These are phyloP conservation scores for Diaporthe citriasiana DNA, from an alignment of 2,329 filamentous ascomycete genomes.

Conservation along the genomic window DNA sequence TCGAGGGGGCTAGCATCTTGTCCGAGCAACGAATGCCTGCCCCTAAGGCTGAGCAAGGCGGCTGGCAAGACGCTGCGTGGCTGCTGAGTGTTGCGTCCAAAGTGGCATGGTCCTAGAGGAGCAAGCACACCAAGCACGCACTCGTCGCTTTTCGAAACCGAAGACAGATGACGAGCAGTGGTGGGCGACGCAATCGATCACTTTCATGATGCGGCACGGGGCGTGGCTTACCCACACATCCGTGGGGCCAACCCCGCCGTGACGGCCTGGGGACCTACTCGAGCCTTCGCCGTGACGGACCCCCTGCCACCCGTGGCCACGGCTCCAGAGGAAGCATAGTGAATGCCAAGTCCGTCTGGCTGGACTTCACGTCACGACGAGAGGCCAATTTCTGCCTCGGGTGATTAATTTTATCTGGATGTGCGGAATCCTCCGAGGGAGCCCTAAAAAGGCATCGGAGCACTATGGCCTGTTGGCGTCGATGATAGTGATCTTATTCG, in stretches of 20 bases:
- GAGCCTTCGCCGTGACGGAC: neutral
- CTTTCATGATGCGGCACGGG: constrained; percentile 19
- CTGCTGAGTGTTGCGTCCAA: constrained; percentile 75
- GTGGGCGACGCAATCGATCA: constrained; percentile 16
- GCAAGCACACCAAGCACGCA: constrained; percentile 11
- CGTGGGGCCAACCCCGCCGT: constrained; percentile 29
- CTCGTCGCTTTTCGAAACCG: neutral
- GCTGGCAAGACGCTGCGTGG: constrained; percentile 79
- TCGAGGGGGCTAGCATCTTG: constrained; percentile 58
- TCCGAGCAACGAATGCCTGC: constrained; percentile 63
- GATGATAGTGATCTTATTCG: neutral
- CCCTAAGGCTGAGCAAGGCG: constrained; percentile 68
- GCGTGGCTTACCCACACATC: constrained; percentile 25
- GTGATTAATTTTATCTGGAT: neutral
- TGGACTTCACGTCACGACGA: neutral
- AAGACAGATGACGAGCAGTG: neutral
- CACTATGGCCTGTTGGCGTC: neutral
- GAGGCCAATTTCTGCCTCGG: neutral
- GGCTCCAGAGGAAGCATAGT: neutral
- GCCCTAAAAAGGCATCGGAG: neutral
- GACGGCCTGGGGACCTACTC: constrained; percentile 17
- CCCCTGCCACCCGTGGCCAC: neutral
- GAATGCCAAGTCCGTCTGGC: neutral
- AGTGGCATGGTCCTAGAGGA: constrained; percentile 52
- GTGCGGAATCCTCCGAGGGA: neutral